phyloP scores from a whole-genome alignment of 1,139 yeast species.

The Kurtzmaniella quercitrusa region DNA sequence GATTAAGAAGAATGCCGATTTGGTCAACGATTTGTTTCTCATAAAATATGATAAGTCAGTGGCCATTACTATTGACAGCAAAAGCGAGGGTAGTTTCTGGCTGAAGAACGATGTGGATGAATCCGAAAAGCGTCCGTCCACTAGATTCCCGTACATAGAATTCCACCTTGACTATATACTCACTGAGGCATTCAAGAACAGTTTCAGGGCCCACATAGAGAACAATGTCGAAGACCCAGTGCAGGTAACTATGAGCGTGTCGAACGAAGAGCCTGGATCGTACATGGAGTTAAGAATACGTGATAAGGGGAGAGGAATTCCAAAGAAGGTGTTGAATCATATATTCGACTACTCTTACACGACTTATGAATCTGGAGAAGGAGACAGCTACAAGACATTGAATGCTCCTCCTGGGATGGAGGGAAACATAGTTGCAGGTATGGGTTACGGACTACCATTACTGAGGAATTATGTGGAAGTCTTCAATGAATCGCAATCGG shows the following conservation, averaged over 20 bases:
- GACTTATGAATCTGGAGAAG: constrained; percentile 62
- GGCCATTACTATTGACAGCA: constrained; percentile 48
- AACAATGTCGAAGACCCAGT: constrained; percentile 58
- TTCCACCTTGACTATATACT: constrained; percentile 83
- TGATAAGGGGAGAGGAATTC: constrained; percentile 88
- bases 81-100: constrained; percentile 9
- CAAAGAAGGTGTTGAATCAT: constrained; percentile 56
- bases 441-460: constrained; percentile 93
- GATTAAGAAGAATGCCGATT: constrained; percentile 58
- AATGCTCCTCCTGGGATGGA: constrained; percentile 71
- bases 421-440: constrained; percentile 80
- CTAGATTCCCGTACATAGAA: constrained; percentile 71
- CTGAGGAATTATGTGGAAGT: constrained; percentile 55
- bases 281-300: constrained; percentile 64
- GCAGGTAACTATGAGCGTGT: constrained; percentile 59
- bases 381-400: constrained; percentile 52
- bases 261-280: constrained; percentile 22
- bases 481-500: constrained; percentile 32
- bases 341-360: constrained; percentile 85
- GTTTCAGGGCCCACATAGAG: constrained; percentile 83
- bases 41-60: constrained; percentile 78
- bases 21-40: constrained; percentile 77
- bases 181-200: constrained; percentile 82
- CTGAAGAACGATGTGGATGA: constrained; percentile 7
- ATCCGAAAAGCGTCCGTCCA: constrained; percentile 8